Evolutionary conservation across 2,329 filamentous ascomycete species (phyloP).

Genomic region (Oidium heveae): DNA sequence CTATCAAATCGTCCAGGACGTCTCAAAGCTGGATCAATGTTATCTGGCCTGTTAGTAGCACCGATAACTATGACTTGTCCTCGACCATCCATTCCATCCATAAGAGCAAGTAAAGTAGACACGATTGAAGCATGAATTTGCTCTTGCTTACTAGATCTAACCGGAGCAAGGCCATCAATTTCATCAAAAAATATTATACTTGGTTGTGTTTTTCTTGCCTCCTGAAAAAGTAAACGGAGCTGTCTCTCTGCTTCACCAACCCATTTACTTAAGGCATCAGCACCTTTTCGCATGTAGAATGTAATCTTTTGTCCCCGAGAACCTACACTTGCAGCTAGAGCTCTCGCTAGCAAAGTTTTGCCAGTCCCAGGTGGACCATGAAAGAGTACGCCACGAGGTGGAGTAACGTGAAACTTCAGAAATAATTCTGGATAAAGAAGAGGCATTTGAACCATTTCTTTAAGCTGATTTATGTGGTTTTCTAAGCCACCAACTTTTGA

Average conservation of each 20-base stretch:
- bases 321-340: conserved; percentile 73
- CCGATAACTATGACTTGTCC: conserved; percentile 97
- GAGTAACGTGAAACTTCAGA: conserved; percentile 71
- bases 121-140: conserved; percentile 97
- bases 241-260: conserved; percentile 95
- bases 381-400: conserved; percentile 82
- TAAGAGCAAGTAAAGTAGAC: conserved; percentile 72
- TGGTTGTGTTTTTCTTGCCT: conserved; percentile 82
- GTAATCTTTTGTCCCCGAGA: conserved; percentile 82
- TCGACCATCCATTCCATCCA: conserved; percentile 97
- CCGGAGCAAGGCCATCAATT: conserved; percentile 87
- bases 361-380: conserved; percentile 93
- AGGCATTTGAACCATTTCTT: conserved; percentile 94
- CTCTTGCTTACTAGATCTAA: conserved; percentile 92
- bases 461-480: conserved; percentile 85
- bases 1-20: conserved; percentile 86
- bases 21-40: conserved; percentile 84
- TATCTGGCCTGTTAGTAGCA: conserved; percentile 92
- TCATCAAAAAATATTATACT: conserved; percentile 99
- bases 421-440: conserved; percentile 91
- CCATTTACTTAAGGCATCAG: conserved; percentile 95
- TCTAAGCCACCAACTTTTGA: conserved; percentile 81
- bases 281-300: conserved; percentile 98
- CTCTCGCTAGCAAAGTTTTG: conserved; percentile 80
- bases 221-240: conserved; percentile 76